Conservation (phyloP, 2,329 filamentous ascomycete species). For the Penicillium sp. region DNA sequence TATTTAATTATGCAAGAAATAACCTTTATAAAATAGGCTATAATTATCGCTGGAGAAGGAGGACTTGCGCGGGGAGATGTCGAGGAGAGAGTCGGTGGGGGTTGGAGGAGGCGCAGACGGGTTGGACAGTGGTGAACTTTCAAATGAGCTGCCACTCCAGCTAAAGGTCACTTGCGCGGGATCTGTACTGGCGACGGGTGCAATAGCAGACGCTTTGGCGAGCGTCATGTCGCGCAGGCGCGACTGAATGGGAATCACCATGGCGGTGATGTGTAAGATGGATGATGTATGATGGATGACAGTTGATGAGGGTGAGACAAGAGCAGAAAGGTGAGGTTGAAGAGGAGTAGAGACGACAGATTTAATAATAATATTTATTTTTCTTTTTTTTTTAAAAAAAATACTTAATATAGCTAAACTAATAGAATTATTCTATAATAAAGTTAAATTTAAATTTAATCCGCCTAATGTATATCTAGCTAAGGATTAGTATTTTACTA, state of each 20-base stretch:
- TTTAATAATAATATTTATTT: too few species aligned
- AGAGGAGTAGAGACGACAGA: not conserved
- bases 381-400: too few species aligned
- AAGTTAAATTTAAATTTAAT: too few species aligned
- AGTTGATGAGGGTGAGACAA: not conserved
- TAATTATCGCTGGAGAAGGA: slow-evolving; percentile 43
- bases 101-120: slow-evolving; percentile 42
- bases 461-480: too few species aligned
- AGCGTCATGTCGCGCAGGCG: slow-evolving; percentile 22
- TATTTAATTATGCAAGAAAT: too few species aligned
- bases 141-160: slow-evolving; percentile 23
- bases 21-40: too few species aligned
- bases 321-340: not conserved
- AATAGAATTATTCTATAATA: too few species aligned
- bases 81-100: slow-evolving; percentile 38
- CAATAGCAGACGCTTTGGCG: slow-evolving; percentile 16
- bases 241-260: slow-evolving; percentile 25
- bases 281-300: not conserved
- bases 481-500: too few species aligned
- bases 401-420: too few species aligned
- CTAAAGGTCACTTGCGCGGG: slow-evolving; percentile 22
- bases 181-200: slow-evolving; percentile 24
- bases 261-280: slow-evolving; percentile 4
- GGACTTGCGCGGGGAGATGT: slow-evolving; percentile 43
- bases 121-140: slow-evolving; percentile 30